These are phyloP conservation scores for Fusarium setosum DNA, from an alignment of 2,329 filamentous ascomycete genomes.

Conservation along the genomic window DNA sequence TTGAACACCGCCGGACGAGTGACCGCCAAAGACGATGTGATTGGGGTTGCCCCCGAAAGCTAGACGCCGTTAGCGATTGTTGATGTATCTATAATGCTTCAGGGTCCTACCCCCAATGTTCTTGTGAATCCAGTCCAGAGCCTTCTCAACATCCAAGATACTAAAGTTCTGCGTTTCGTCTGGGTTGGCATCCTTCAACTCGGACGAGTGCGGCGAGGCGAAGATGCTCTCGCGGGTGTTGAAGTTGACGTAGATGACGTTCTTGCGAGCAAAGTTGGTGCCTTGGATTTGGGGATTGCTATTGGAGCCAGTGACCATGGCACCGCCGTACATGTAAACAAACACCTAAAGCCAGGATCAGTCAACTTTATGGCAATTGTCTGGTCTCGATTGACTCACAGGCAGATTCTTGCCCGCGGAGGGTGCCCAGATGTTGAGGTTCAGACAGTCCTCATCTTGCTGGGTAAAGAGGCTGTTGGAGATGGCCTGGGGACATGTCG, in stretches of 20 bases:
- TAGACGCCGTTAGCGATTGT: slow-evolving; percentile 16
- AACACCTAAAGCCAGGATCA: slow-evolving; percentile 27
- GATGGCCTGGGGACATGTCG: slow-evolving; percentile 41
- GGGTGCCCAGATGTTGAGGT: slow-evolving; percentile 53
- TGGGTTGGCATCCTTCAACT: slow-evolving; percentile 40
- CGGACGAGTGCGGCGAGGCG: slow-evolving; percentile 55
- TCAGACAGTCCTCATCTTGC: slow-evolving; percentile 55
- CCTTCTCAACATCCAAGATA: slow-evolving; percentile 41
- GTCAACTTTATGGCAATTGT: not conserved
- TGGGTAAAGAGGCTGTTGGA: slow-evolving; percentile 21
- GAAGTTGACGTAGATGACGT: slow-evolving; percentile 52
- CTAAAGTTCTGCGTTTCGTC: slow-evolving; percentile 41
- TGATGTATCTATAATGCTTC: too few species aligned
- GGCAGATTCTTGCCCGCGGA: slow-evolving; percentile 41
- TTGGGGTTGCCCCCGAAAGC: slow-evolving; percentile 58
- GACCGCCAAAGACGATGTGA: slow-evolving; percentile 57
- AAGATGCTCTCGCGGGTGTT: slow-evolving; percentile 56
- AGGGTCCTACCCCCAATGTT: slow-evolving; percentile 40
- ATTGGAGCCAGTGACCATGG: slow-evolving; percentile 47
- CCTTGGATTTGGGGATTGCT: slow-evolving; percentile 54
- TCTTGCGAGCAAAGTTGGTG: slow-evolving; percentile 51
- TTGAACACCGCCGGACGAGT: slow-evolving; percentile 51
- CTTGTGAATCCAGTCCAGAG: slow-evolving; percentile 40
- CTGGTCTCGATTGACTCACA: slow-evolving; percentile 24
- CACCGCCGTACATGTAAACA: slow-evolving; percentile 57